These are phyloP conservation scores for Glebionis coronaria DNA, from an alignment of 129 eudicot genomes.

Conservation along the genomic window DNA sequence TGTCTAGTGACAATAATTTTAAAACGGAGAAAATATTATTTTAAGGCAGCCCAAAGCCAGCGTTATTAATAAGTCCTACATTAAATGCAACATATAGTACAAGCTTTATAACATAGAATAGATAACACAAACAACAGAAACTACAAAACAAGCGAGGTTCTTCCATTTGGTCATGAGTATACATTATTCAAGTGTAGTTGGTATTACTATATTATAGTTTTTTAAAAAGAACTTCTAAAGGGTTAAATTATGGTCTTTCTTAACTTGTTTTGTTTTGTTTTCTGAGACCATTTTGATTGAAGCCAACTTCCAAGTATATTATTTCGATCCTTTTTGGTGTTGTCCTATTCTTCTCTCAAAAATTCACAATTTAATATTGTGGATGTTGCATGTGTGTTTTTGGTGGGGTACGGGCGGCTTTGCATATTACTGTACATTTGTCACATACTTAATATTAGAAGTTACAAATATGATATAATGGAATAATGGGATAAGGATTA, in stretches of 20 bases:
- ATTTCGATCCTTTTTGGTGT: slow-evolving; percentile 1
- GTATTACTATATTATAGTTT: no score
- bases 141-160: slow-evolving; percentile 18
- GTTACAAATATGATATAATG: no score
- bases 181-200: background rate
- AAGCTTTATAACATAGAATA: background rate
- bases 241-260: background rate
- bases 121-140: slow-evolving; percentile 9
- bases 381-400: slow-evolving; percentile 24
- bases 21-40: no score
- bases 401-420: slow-evolving; percentile 34
- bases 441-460: no score
- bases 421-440: slow-evolving; percentile 8
- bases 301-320: background rate
- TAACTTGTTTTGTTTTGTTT: background rate
- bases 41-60: background rate
- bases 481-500: no score
- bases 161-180: slow-evolving; percentile 16
- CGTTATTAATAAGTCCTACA: no score
- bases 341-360: background rate
- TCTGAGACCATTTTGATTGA: background rate
- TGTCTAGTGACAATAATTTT: no score
- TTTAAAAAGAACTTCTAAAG: background rate
- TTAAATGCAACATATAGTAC: background rate
- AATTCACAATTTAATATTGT: slow-evolving; percentile 8